phyloP scores from a whole-genome alignment of 2,329 filamentous ascomycete species.

The Aureobasidium pullulans region DNA sequence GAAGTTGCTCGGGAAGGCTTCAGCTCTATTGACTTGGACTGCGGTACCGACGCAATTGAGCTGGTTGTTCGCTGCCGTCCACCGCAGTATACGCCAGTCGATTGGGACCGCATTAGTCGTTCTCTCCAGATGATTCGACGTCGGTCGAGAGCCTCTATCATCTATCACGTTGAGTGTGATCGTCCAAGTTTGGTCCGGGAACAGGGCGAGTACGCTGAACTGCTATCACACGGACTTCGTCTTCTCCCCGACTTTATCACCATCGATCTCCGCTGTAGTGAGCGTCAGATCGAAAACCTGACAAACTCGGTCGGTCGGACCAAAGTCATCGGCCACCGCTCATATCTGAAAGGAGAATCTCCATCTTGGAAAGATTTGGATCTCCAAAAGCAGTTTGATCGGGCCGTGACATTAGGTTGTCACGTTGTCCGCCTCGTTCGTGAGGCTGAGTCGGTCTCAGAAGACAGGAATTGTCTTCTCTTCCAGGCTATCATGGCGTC shows the following conservation, averaged over 20 bases:
- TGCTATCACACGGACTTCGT: not conserved
- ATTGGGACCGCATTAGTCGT: not conserved
- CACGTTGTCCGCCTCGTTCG: conserved; percentile 55
- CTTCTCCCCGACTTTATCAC: conserved; percentile 51
- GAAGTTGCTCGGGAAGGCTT: not conserved
- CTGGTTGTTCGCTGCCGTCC: not conserved
- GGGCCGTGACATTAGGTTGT: conserved; percentile 51
- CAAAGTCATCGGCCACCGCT: conserved; percentile 55
- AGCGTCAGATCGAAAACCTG: conserved; percentile 44
- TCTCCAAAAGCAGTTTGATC: conserved; percentile 52
- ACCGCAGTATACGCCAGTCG: not conserved
- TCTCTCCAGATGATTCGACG: not conserved
- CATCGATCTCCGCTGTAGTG: conserved; percentile 53
- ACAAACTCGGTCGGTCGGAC: conserved; percentile 47
- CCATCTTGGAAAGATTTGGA: conserved; percentile 50
- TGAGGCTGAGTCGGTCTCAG: conserved; percentile 46
- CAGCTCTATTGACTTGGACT: not conserved
- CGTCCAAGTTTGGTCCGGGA: not conserved
- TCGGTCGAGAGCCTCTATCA: not conserved
- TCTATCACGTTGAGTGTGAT: not conserved
- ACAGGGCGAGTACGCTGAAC: not conserved
- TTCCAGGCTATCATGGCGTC: conserved; percentile 34
- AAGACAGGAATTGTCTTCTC: conserved; percentile 56
- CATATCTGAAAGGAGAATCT: conserved; percentile 33
- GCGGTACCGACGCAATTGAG: conserved; percentile 1